These are phyloP conservation scores for Chimonanthus praecox DNA, from an alignment of 164 flowering plant genomes.

Conservation along the genomic window DNA sequence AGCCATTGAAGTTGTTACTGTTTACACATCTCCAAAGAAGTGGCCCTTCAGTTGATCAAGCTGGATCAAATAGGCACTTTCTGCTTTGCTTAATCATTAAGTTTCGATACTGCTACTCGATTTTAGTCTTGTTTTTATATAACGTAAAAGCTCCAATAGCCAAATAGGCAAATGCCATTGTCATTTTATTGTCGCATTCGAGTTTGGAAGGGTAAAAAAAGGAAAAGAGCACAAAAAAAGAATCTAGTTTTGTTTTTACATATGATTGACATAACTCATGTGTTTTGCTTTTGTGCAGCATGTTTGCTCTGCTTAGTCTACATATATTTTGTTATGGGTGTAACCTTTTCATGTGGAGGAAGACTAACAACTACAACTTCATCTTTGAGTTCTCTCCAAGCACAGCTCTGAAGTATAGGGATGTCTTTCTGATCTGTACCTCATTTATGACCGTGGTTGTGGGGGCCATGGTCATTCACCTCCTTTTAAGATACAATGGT, in stretches of 20 bases:
- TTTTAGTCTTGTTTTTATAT: no score
- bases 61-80: no score
- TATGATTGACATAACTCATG: background rate
- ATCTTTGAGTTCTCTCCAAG: slow-evolving; percentile 76
- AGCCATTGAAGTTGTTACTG: no score
- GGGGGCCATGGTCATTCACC: slow-evolving; percentile 79
- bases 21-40: no score
- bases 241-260: background rate
- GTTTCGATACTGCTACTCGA: no score
- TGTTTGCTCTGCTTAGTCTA: slow-evolving; percentile 87
- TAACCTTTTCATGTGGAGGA: slow-evolving; percentile 89
- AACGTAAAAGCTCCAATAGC: background rate
- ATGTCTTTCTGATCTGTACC: slow-evolving; percentile 86
- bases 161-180: background rate
- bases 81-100: no score
- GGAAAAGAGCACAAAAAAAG: background rate
- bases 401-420: slow-evolving; percentile 79
- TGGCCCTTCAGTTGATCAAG: no score
- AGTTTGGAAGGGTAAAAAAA: background rate
- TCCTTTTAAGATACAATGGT: slow-evolving; percentile 52
- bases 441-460: slow-evolving; percentile 86
- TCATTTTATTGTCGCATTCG: background rate
- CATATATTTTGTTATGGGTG: slow-evolving; percentile 96
- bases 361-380: slow-evolving; percentile 87
- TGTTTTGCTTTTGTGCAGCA: slow-evolving; percentile 42